Conservation (phyloP, 139 green algal species). For the Desmodesmus armatus region DNA sequence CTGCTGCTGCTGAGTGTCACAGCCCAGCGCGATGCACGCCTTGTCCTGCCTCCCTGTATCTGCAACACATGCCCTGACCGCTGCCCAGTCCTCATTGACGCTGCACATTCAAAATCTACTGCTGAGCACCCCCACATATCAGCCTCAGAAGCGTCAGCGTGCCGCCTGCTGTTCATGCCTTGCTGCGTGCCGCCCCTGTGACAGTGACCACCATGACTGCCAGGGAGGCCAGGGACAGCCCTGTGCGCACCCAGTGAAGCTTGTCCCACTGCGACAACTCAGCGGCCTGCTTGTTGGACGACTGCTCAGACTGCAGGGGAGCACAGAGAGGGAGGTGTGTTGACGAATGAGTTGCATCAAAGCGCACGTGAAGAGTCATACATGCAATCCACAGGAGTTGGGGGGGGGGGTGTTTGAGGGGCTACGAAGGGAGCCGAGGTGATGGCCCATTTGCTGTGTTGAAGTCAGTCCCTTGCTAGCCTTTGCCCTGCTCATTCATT, state of each 20-base stretch:
- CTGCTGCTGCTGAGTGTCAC: background rate
- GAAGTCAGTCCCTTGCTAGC: too few species aligned
- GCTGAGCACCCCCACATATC: background rate
- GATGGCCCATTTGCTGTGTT: background rate
- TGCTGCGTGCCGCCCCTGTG: background rate
- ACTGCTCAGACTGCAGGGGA: background rate
- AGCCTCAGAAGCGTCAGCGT: background rate
- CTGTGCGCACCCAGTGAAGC: slow-evolving; percentile 17
- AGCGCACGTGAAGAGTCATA: too few species aligned
- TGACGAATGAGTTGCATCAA: too few species aligned
- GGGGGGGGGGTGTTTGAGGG: background rate
- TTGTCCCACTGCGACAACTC: slow-evolving; percentile 23
- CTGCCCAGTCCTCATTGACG: background rate
- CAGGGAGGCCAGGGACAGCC: slow-evolving; percentile 28
- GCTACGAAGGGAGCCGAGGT: background rate
- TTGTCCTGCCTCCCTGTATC: background rate
- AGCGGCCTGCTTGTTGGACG: background rate
- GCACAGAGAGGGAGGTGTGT: background rate
- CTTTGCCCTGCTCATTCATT: too few species aligned
- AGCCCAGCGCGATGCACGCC: background rate
- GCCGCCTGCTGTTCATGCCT: background rate
- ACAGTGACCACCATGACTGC: slow-evolving; percentile 5
- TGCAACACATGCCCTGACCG: background rate
- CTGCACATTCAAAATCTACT: background rate
- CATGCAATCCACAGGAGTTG: background rate